phyloP scores from a whole-genome alignment of 164 flowering plant genomes.

The Magnolia kwangsiensis region DNA sequence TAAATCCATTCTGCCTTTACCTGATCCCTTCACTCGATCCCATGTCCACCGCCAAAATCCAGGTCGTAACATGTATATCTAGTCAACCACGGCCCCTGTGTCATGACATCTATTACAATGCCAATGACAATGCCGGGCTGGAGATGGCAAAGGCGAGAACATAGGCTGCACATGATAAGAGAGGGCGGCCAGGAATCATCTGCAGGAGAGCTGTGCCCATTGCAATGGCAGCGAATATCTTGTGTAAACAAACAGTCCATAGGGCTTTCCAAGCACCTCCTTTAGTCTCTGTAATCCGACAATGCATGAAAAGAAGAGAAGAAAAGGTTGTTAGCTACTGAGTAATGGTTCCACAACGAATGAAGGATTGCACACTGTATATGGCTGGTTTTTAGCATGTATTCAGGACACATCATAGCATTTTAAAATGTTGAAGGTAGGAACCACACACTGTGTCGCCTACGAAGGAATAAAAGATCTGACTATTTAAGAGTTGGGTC shows the following conservation, averaged over 20 bases:
- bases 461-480: too few relatives aligned
- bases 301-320: background rate
- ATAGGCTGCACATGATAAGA: slow-evolving; percentile 48
- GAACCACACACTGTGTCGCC: too few relatives aligned
- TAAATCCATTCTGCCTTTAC: too few relatives aligned
- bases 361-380: background rate
- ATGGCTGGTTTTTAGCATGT: background rate
- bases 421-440: too few relatives aligned
- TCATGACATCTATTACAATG: slow-evolving; percentile 62
- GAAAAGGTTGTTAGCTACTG: background rate
- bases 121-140: slow-evolving; percentile 82
- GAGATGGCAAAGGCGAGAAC: slow-evolving; percentile 75
- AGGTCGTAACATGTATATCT: too few relatives aligned
- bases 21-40: too few relatives aligned
- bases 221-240: slow-evolving; percentile 72
- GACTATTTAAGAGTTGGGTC: too few relatives aligned
- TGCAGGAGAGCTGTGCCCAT: slow-evolving; percentile 75
- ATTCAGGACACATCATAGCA: too few relatives aligned
- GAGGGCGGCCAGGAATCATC: slow-evolving; percentile 65
- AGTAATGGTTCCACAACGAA: background rate
- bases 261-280: slow-evolving; percentile 72
- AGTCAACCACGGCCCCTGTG: slow-evolving; percentile 59
- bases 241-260: slow-evolving; percentile 71
- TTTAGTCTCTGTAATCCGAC: slow-evolving; percentile 35
- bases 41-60: slow-evolving; percentile 40